Base-by-base conservation (phyloP, 2,329 filamentous ascomycete genomes). In the Colletotrichum lindemuthianum region DNA sequence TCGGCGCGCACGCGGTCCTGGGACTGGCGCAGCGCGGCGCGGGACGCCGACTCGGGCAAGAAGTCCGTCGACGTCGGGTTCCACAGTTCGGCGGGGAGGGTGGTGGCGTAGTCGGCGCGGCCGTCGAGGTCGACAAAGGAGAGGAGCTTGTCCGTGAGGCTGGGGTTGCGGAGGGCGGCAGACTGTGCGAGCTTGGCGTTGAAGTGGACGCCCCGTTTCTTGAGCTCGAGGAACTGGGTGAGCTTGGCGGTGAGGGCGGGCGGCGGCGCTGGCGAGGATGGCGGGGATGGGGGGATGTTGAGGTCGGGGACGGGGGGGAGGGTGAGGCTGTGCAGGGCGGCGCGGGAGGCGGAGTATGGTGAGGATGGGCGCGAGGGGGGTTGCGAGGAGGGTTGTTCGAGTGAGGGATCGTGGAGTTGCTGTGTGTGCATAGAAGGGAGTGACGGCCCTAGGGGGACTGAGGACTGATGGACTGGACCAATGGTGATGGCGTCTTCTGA, bases 201-300 rank as follows among this genome's bases (percentile, higher is more conserved):
- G 82, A 95, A 95, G 76, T 96, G 92, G 13, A 89, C 82, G 5
- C 89, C 89, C 67, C 90, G 87, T 72, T 87, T 88, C 78, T 96
- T 96, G n/a, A 95, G 83, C 49, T 87, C 82, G 0, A 95, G 84
- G 69, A 96, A 95, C 64, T 88, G 87, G 67, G 87, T 84, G 70
- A 95, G 90, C 70, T 92, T 93, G 69, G 85, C 83, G 54, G 85
- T 89, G 11, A 88, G 76, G 45, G 77, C 69, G 39, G 80, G 73
- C 0, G 81, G 78, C 10, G 86, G 73, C 0, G 81, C 78, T 10
- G 86, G 86, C 2, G 86, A 86, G 32, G 86, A 86, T 1, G 90
- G 88, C 1, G 92, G 92, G 4, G 91, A 93, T 9, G 86, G 82
- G 0, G 92, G 92, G 66, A 96, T 93, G 69, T 88, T 82, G 71